These are phyloP conservation scores for Penstemon newberryi DNA, from an alignment of 257 asterid genomes.

Conservation along the genomic window DNA sequence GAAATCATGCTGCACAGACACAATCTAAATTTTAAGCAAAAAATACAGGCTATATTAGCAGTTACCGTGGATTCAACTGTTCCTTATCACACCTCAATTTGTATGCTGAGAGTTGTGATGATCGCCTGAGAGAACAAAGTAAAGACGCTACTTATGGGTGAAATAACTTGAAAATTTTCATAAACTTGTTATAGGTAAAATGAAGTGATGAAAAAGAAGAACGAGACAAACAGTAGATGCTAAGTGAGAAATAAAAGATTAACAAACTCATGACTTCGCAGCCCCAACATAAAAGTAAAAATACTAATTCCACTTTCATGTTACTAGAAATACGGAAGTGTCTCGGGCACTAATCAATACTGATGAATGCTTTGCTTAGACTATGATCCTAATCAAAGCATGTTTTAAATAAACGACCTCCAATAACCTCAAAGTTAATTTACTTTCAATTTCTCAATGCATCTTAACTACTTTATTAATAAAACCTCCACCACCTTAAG, in stretches of 20 bases:
- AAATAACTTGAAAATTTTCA: constrained; percentile 24
- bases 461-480: constrained; percentile 17
- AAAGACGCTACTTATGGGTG: constrained; percentile 18
- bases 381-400: constrained; percentile 15
- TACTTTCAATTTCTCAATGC: background rate
- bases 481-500: background rate
- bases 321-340: constrained; percentile 6
- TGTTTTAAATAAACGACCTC: constrained; percentile 2
- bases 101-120: constrained; percentile 60
- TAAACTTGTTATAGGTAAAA: constrained; percentile 4
- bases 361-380: background rate
- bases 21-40: background rate
- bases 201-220: background rate
- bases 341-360: constrained; percentile 3
- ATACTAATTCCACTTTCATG: background rate
- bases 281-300: background rate
- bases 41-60: background rate
- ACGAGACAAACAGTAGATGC: constrained; percentile 5
- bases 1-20: constrained; percentile 21
- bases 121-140: constrained; percentile 56
- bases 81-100: constrained; percentile 85
- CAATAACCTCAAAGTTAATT: constrained; percentile 13
- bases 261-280: constrained; percentile 13
- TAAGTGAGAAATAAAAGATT: background rate
- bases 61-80: constrained; percentile 49